A percentile compares a stretch with the other conserved stretches of the same genome.
Evolutionary conservation across 192 early-diverging fungal species (phyloP).

Genomic region (Linnemannia zychae): DNA sequence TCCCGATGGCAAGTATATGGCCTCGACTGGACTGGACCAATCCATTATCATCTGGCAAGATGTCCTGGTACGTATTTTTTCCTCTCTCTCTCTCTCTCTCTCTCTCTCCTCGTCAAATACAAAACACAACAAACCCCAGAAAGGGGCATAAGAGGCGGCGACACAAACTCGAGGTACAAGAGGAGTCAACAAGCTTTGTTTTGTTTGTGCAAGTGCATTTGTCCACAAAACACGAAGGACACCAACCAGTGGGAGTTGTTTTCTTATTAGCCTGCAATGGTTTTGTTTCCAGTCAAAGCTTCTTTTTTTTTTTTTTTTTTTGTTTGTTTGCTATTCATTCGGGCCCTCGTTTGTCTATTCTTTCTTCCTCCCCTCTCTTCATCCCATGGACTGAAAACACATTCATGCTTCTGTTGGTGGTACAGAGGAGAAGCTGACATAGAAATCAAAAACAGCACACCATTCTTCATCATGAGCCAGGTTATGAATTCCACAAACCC

Average conservation of each 20-base stretch:
- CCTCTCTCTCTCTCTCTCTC: not conserved
- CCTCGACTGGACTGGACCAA: constrained; percentile 41
- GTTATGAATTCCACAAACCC: constrained; percentile 6
- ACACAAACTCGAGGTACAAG: not conserved
- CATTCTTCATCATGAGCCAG: not conserved
- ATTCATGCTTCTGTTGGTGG: constrained; percentile 2
- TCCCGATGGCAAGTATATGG: constrained; percentile 42
- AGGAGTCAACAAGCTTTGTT: not conserved
- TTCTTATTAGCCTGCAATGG: no score
- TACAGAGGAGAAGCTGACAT: constrained; percentile 8
- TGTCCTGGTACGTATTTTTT: constrained; percentile 17
- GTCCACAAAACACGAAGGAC: not conserved
- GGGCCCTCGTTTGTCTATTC: not conserved
- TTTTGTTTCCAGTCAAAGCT: not conserved
- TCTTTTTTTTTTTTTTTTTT: not conserved
- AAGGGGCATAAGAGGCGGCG: not conserved
- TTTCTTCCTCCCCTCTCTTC: not conserved
- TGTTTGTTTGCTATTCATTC: not conserved
- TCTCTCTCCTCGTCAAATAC: not conserved
- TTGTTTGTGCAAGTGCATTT: not conserved
- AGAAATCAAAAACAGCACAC: constrained; percentile 1
- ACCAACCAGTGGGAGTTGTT: not conserved
- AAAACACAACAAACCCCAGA: not conserved
- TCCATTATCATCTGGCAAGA: constrained; percentile 36
- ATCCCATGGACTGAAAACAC: not conserved